Base-by-base conservation (phyloP, 2,329 filamentous ascomycete genomes). In the Colletotrichum tropicale region DNA sequence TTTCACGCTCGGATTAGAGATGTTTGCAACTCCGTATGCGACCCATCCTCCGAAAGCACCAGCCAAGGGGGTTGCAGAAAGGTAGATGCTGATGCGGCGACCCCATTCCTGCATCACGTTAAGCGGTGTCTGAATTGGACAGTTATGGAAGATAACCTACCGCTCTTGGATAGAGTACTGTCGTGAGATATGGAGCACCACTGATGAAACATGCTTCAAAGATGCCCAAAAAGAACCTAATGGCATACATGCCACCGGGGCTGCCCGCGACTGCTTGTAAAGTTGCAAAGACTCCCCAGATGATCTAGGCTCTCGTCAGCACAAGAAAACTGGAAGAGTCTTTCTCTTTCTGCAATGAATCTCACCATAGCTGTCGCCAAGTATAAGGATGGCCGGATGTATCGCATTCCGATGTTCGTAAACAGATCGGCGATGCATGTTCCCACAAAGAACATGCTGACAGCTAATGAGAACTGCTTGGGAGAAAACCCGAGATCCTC, bases 21-120 rank as follows among this genome's bases (percentile, higher is more conserved):
- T 80, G 16, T 81, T 80, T 3, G 83, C 82, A 24, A 83, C 82
- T 36, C 87, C 83, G 58, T 85, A 84, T n/a, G 86, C 86, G 6
- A 84, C 83, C 68, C 85, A 83, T 21, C 88, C 79, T 4, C 80
- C 80, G 1, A 81, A 85, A 4, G 84, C 84, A 32, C 87, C 85
- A 2, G 89, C 89, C 1, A 91, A 79, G 18, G 91, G 87, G 0
- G 89, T 88, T 2, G 89, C 89, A 3, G 88, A 89, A 78, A 90
- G 90, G 80, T 89, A 91, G 16, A 91, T 83, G 30, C 87, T 88
- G 77, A 91, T 90, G 3, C 89, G 86, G 76, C 89, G 91, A 5
- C 88, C 88, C 70, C 74, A 75, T 72, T 75, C 72, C 68, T 75
- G 28, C 8, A 2, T 3, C 6, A 34, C 1, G 18, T n/a, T 15